Conservation (phyloP, 2,329 filamentous ascomycete species). For the Fusarium sp. region DNA sequence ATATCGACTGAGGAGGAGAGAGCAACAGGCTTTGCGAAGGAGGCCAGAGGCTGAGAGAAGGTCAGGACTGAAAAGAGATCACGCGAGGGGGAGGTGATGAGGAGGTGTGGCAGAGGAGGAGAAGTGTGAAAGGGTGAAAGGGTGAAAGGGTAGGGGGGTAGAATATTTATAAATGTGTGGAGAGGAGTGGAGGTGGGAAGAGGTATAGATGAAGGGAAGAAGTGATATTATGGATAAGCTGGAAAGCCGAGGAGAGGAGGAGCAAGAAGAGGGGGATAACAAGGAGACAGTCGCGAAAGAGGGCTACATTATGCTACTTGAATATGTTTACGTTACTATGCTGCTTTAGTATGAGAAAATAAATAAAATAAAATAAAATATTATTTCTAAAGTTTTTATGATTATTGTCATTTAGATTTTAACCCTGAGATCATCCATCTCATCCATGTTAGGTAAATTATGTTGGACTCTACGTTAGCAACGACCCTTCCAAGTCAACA, state of each 20-base stretch:
- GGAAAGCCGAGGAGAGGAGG: not conserved
- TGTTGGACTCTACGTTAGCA: not conserved
- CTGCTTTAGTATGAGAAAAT: not conserved
- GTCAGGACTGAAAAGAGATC: not conserved
- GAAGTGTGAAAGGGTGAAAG: not conserved
- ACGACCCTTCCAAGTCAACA: not conserved
- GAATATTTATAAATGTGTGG: not conserved
- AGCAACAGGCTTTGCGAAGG: not conserved
- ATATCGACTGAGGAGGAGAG: not conserved
- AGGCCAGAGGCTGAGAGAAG: not conserved
- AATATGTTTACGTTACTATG: not conserved
- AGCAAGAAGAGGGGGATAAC: not conserved
- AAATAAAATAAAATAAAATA: not conserved
- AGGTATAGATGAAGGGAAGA: not conserved
- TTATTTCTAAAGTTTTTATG: not conserved
- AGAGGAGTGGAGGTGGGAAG: not conserved
- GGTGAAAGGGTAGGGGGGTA: not conserved
- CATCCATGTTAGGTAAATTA: not conserved
- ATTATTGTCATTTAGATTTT: not conserved
- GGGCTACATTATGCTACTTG: not conserved
- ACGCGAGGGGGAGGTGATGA: fast-evolving
- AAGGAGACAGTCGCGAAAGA: not conserved
- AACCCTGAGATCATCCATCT: not conserved
- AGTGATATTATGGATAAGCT: not conserved
- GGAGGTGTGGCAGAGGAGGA: not conserved